These are phyloP conservation scores for Saussurea involucrata DNA, from an alignment of 129 eudicot species.

Conservation along the genomic window DNA sequence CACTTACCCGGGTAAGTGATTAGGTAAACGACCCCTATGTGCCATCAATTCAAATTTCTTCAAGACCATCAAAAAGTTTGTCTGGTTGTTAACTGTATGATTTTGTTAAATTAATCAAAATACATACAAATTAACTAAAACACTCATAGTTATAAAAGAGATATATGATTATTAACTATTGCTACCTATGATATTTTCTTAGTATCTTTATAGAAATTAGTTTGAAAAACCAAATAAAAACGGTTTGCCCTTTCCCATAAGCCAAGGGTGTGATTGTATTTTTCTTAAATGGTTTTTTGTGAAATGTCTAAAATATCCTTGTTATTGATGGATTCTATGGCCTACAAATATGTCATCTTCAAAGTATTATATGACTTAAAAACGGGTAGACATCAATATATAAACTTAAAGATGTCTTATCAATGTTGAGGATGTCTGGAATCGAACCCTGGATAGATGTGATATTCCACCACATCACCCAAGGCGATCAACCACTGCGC, in stretches of 20 bases:
- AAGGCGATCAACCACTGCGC: too few relatives aligned
- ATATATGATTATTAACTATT: too few relatives aligned
- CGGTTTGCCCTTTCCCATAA: not conserved
- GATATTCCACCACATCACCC: too few relatives aligned
- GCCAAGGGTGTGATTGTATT: not conserved
- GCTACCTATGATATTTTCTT: not conserved
- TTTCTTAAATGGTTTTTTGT: not conserved
- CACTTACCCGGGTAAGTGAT: too few relatives aligned
- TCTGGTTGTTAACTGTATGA: not conserved
- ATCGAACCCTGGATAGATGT: too few relatives aligned
- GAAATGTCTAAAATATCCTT: not conserved
- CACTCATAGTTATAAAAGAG: too few relatives aligned
- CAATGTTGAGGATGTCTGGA: too few relatives aligned
- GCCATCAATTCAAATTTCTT: not conserved
- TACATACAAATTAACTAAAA: too few relatives aligned
- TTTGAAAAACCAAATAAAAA: not conserved
- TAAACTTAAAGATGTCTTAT: too few relatives aligned
- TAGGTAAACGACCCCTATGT: too few relatives aligned
- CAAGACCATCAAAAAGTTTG: not conserved
- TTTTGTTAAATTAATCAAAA: not conserved
- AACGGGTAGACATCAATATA: not conserved
- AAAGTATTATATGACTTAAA: not conserved
- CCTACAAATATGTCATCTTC: not conserved
- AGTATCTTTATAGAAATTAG: not conserved
- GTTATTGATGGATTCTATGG: not conserved